Conservation (phyloP, 345 rosid genomes). For the Citrus glauca region DNA sequence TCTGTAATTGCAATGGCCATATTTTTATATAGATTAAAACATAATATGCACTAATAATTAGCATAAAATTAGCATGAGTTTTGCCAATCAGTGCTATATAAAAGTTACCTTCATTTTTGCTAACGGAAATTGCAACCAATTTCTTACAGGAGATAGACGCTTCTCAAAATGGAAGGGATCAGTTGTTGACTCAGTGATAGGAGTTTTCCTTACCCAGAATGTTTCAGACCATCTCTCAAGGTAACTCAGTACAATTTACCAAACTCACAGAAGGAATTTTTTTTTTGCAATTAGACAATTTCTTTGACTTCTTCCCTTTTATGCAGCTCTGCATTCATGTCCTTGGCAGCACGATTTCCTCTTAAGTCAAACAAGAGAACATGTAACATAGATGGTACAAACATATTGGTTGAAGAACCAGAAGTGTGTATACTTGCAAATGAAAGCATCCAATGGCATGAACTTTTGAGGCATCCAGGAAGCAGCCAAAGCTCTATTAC, state of each 20-base stretch:
- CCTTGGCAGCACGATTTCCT: constrained; percentile 77
- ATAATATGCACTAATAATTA: not conserved
- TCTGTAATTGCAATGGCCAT: not conserved
- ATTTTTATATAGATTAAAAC: not conserved
- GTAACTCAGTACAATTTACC: constrained; percentile 29
- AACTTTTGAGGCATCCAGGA: constrained; percentile 23
- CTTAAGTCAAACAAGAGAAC: constrained; percentile 34
- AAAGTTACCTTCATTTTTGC: not conserved
- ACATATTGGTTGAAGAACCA: constrained; percentile 56
- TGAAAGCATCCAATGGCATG: constrained; percentile 39
- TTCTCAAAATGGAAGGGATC: constrained; percentile 99
- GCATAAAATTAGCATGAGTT: not conserved
- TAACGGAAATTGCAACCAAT: constrained; percentile 1
- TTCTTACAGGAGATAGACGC: constrained; percentile 79
- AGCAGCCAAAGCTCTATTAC: constrained; percentile 36
- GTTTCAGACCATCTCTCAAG: constrained; percentile 97
- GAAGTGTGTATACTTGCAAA: constrained; percentile 38
- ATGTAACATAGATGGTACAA: constrained; percentile 22
- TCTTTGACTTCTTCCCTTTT: constrained; percentile 14
- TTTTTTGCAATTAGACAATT: constrained; percentile 9
- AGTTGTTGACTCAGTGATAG: constrained; percentile 93
- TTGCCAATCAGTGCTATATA: not conserved
- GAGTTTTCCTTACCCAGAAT: constrained; percentile 94
- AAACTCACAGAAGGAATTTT: constrained; percentile 9
- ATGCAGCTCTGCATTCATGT: constrained; percentile 97